phyloP scores from a whole-genome alignment of 305 asterid genomes.

The Stenogyne calaminthoides region DNA sequence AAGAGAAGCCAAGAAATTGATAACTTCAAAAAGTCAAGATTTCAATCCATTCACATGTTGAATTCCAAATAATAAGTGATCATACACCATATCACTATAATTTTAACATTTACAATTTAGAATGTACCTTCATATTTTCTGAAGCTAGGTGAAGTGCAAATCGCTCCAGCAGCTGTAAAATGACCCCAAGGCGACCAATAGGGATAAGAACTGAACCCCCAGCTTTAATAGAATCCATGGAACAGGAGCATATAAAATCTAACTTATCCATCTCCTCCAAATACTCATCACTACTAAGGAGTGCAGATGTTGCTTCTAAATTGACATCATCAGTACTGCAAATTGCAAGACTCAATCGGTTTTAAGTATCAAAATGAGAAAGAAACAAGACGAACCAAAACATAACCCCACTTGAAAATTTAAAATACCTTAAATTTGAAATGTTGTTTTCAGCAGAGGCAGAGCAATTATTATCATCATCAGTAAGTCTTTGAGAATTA shows the following conservation, averaged over 20 bases:
- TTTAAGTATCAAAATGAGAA: conserved; percentile 20
- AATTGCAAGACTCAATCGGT: conserved; percentile 21
- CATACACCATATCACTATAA: neutral
- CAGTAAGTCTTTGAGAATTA: conserved; percentile 30
- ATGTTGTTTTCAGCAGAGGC: conserved; percentile 26
- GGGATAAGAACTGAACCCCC: conserved; percentile 91
- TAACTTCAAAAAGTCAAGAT: neutral
- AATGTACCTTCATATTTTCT: conserved; percentile 62
- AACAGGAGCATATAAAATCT: conserved; percentile 69
- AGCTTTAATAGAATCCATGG: conserved; percentile 57
- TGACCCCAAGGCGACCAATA: conserved; percentile 64
- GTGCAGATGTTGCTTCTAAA: conserved; percentile 36
- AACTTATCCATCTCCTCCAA: conserved; percentile 72
- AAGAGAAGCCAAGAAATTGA: neutral
- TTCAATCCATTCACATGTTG: conserved; percentile 2
- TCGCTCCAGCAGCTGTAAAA: conserved; percentile 80
- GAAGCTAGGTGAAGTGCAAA: conserved; percentile 53
- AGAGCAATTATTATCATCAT: conserved; percentile 40
- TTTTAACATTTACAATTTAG: conserved; percentile 8
- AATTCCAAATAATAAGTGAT: conserved; percentile 23
- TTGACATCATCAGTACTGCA: conserved; percentile 43
- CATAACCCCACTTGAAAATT: conserved; percentile 31
- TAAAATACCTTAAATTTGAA: conserved; percentile 52
- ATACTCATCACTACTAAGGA: conserved; percentile 43
- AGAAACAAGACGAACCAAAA: conserved; percentile 2